Evolutionary conservation across 1,139 yeast species (phyloP), one percentile per base, ranked within the genome.

Genomic region (Taphrina wiesneri): DNA sequence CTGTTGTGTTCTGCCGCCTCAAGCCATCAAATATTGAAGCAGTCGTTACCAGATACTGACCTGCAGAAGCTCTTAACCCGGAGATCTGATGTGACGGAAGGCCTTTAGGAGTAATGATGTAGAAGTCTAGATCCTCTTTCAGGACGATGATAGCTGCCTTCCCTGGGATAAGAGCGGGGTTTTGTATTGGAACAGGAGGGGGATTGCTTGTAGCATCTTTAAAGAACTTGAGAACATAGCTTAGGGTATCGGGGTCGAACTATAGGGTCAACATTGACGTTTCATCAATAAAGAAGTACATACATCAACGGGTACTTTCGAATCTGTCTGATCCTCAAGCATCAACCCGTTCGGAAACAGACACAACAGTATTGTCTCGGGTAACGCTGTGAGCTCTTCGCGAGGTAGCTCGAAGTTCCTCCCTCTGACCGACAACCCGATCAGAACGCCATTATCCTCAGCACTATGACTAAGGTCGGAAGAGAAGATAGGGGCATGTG

Each of bases 61-160:
- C 96, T 21, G 64, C 59, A 19, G 61, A 34, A 21, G 41, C 15
- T 23, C 49, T 26, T 15, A 51, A 19, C 39, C 17, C 36, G 7
- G 69, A 41, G 2, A 47, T 62, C 26, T 60, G 56, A n/a, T 25
- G 36, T 19, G 69, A 45, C 15, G 43, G 13, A 36, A 25, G 56
- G 15, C 54, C 72, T 72, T 77, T 75, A 1, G 92, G 90, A 0
- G 97, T 96, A 30, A 93, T 86, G 68, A 96, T 90, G 76, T 92
- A 95, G 77, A 85, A 95, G 75, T 95, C 99, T 71, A 95, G 81
- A 75, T 95, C 99, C 76, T 95, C 99, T 69, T 97, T 81, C 67
- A 95, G 80, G 2, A 93, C 97, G 68, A 95, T 91, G 56, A 95
- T 87, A 0, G 97, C 90, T 0, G 99, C 98, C 72, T 90, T 88